phyloP scores from a whole-genome alignment of 257 asterid genomes.

The Ophiorrhiza pumila region DNA sequence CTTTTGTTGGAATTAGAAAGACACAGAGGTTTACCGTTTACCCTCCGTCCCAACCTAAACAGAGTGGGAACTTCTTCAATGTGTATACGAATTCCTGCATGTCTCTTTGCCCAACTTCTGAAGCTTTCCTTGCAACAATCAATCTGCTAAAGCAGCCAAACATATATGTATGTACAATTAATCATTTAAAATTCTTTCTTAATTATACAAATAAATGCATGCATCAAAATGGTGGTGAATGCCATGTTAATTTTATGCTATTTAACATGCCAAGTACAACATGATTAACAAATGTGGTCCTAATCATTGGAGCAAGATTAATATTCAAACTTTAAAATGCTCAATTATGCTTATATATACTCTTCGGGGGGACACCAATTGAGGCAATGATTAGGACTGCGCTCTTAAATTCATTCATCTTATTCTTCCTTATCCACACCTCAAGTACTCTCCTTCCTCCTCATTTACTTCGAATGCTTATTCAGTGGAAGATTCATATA shows the following conservation, averaged over 20 bases:
- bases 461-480: neutral
- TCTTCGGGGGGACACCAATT: neutral
- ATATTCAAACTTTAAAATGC: neutral
- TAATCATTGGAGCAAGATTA: neutral
- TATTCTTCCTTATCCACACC: conserved; percentile 5
- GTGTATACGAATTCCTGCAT: no score
- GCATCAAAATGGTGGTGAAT: no score
- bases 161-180: no score
- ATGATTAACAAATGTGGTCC: neutral
- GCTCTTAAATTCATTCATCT: neutral
- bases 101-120: no score
- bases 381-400: conserved; percentile 10
- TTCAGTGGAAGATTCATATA: neutral
- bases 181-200: neutral
- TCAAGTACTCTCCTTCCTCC: neutral
- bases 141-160: no score
- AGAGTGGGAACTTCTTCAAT: no score
- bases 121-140: neutral
- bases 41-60: no score
- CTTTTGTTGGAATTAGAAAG: no score
- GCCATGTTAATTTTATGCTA: no score
- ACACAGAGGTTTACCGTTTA: no score
- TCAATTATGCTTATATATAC: neutral
- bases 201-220: neutral
- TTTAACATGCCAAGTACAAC: neutral